Evolutionary conservation across 2,329 filamentous ascomycete genomes (phyloP).

Genomic region (Gaeumannomyces sp.): DNA sequence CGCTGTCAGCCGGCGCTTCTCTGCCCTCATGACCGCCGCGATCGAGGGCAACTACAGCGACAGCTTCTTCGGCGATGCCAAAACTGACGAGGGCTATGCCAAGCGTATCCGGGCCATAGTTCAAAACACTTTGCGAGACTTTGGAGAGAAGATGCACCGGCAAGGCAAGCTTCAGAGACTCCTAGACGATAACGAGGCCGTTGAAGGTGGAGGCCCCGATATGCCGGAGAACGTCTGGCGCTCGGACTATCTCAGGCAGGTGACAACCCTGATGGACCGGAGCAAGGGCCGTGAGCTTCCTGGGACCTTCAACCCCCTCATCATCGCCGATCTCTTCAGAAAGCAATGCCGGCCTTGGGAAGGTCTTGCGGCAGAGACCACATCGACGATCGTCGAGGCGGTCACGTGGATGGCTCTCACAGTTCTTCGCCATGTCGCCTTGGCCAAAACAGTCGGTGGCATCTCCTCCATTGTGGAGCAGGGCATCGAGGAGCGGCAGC

Average conservation of each 20-base stretch:
- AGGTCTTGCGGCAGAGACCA: constrained; percentile 14
- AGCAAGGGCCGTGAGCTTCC: constrained; percentile 29
- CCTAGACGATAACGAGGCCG: constrained; percentile 13
- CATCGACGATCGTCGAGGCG: constrained; percentile 17
- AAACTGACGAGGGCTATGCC: constrained; percentile 24
- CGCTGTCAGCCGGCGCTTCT: constrained; percentile 21
- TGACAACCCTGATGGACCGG: constrained; percentile 21
- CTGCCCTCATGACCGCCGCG: constrained; percentile 19
- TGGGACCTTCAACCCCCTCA: constrained; percentile 28
- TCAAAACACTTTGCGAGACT: constrained; percentile 42
- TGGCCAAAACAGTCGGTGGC: constrained; percentile 17
- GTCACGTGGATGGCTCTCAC: constrained; percentile 14
- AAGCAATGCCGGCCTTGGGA: constrained; percentile 28
- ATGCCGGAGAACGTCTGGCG: neutral
- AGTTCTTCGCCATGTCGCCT: constrained; percentile 18
- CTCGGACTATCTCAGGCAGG: constrained; percentile 17
- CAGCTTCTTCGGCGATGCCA: constrained; percentile 16
- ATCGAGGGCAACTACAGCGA: constrained; percentile 24
- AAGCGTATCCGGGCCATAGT: constrained; percentile 48
- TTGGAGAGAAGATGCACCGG: constrained; percentile 35
- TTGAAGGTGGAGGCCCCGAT: neutral
- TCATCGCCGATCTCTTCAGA: constrained; percentile 27
- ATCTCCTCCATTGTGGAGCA: constrained; percentile 16
- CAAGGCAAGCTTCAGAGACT: constrained; percentile 35
- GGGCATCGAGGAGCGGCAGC: constrained; percentile 18